Evolutionary conservation across 352 stramenopile species (phyloP).

Genomic region (Globisporangium canariense): DNA sequence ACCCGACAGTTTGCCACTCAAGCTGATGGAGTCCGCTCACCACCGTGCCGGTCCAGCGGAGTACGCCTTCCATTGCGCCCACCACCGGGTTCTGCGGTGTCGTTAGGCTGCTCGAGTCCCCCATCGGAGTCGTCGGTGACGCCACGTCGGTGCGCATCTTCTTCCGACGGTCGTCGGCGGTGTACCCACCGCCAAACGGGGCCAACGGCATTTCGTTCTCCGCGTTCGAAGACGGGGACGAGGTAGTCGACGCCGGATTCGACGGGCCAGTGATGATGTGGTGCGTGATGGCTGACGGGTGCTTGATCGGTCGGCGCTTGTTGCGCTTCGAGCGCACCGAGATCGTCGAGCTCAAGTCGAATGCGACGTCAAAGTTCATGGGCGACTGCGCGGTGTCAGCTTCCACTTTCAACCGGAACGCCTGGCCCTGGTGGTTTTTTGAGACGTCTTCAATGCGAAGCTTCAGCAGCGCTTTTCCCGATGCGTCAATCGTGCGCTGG

Average conservation of each 20-base stretch:
- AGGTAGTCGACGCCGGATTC: constrained; percentile 62
- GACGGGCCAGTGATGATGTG: constrained; percentile 71
- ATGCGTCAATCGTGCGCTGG: constrained; percentile 82
- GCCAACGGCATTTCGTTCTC: constrained; percentile 57
- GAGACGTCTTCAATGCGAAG: constrained; percentile 95
- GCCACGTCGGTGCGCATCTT: constrained; percentile 42
- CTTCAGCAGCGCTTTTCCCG: constrained; percentile 80
- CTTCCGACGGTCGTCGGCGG: constrained; percentile 65
- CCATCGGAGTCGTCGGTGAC: constrained; percentile 17
- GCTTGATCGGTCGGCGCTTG: constrained; percentile 77
- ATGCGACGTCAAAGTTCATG: constrained; percentile 89
- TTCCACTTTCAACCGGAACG: constrained; percentile 91
- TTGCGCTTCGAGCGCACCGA: constrained; percentile 94
- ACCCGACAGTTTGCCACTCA: constrained; percentile 79
- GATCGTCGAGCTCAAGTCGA: constrained; percentile 89
- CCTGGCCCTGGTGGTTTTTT: constrained; percentile 96
- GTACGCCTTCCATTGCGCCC: constrained; percentile 68
- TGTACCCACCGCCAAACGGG: constrained; percentile 46
- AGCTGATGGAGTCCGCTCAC: constrained; percentile 76
- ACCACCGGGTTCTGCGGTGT: constrained; percentile 40
- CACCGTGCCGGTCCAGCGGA: constrained; percentile 68
- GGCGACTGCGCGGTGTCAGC: constrained; percentile 86
- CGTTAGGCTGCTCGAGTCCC: constrained; percentile 23
- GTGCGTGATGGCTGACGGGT: constrained; percentile 47
- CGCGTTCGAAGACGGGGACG: constrained; percentile 63